These are phyloP conservation scores for Helicocarpus griseus DNA, from an alignment of 2,329 filamentous ascomycete genomes.

Conservation along the genomic window DNA sequence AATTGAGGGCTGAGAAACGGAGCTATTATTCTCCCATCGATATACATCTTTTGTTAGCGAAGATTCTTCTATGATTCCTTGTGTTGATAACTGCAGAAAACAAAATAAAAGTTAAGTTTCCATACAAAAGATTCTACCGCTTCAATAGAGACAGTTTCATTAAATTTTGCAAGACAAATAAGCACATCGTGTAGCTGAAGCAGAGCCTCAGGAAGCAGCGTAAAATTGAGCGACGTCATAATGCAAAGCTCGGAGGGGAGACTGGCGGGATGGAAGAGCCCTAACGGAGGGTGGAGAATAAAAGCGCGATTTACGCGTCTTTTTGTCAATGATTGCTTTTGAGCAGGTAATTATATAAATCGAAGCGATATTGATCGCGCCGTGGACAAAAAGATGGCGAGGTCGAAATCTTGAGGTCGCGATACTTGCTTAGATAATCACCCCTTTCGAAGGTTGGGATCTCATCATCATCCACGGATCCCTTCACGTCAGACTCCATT, in stretches of 20 bases:
- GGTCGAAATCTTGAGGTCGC: not conserved
- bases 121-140: conserved; percentile 47
- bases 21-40: conserved; percentile 34
- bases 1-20: conserved; percentile 51
- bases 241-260: not conserved
- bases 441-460: no score
- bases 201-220: conserved; percentile 47
- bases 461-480: no score
- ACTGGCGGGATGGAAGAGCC: not conserved
- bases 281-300: not conserved
- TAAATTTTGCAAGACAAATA: conserved; percentile 53
- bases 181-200: conserved; percentile 50
- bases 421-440: not conserved
- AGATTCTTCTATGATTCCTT: not conserved
- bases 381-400: not conserved
- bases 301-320: not conserved
- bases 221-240: conserved; percentile 37
- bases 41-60: conserved; percentile 9
- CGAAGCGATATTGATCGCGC: not conserved
- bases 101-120: not conserved
- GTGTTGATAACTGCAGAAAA: not conserved
- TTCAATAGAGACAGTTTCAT: conserved; percentile 53
- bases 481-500: no score
- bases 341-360: not conserved
- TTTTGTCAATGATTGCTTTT: not conserved